phyloP scores from a whole-genome alignment of 2,329 filamentous ascomycete species.

The Trichoderma aggressivum region DNA sequence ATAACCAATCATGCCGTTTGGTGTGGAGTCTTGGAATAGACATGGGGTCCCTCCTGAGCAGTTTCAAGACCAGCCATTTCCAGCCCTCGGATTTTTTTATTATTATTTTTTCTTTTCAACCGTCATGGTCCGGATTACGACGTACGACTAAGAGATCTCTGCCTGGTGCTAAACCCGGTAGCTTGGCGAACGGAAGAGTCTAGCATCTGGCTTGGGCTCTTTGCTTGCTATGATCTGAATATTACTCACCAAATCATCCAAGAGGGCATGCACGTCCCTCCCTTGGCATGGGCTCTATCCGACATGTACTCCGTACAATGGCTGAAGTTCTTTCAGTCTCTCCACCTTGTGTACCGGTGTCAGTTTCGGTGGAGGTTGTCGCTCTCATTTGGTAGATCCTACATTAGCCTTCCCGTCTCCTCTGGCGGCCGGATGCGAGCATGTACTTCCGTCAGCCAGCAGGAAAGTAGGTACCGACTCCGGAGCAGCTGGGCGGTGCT shows the following conservation, averaged over 20 bases:
- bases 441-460: slow-evolving; percentile 24
- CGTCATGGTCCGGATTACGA: neutral
- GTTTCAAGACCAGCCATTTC: slow-evolving; percentile 29
- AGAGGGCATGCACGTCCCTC: neutral
- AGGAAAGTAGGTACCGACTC: slow-evolving; percentile 10
- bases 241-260: neutral
- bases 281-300: neutral
- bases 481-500: slow-evolving; percentile 12
- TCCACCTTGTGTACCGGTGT: slow-evolving; percentile 27
- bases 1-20: slow-evolving; percentile 31
- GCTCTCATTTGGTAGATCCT: slow-evolving; percentile 27
- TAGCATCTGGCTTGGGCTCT: neutral
- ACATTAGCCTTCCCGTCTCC: slow-evolving; percentile 36
- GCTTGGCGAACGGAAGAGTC: neutral
- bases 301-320: neutral
- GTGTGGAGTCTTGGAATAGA: slow-evolving; percentile 23
- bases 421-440: slow-evolving; percentile 24
- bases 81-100: slow-evolving; percentile 9
- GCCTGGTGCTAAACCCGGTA: neutral
- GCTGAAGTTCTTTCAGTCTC: slow-evolving; percentile 21
- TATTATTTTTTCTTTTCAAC: neutral
- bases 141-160: neutral
- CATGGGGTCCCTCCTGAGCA: slow-evolving; percentile 28
- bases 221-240: neutral
- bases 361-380: slow-evolving; percentile 25